A percentile compares a stretch with the other conserved stretches of the same genome.
Evolutionary conservation across 495 filamentous ascomycete species (phyloP).

Genomic region (Venustampulla echinocandica): DNA sequence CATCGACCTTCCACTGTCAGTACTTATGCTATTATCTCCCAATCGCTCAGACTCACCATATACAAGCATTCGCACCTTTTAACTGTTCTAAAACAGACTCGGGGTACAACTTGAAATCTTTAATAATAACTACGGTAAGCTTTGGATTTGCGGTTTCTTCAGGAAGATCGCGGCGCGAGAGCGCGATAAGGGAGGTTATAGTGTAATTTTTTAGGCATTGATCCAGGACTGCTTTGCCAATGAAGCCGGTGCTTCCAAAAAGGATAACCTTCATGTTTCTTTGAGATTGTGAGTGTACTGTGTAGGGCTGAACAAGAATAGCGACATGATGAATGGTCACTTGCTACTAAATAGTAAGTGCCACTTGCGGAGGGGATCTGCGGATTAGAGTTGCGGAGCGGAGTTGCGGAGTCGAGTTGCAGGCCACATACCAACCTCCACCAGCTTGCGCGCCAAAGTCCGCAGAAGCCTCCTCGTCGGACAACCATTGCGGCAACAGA

Average conservation of each 20-base stretch:
- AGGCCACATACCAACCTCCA: neutral
- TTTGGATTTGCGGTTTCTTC: conserved; percentile 23
- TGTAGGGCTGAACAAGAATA: neutral
- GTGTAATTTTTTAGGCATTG: conserved; percentile 29
- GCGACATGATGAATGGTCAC: neutral
- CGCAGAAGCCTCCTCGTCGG: neutral
- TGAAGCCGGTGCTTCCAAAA: conserved; percentile 36
- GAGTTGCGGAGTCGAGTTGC: conserved; percentile 2
- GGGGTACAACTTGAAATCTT: conserved; percentile 29
- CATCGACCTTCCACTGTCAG: conserved; percentile 9
- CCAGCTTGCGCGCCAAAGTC: neutral
- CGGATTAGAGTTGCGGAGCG: conserved; percentile 4
- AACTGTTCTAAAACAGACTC: conserved; percentile 23
- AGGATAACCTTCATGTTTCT: conserved; percentile 35
- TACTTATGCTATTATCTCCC: conserved; percentile 11
- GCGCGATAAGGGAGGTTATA: conserved; percentile 37
- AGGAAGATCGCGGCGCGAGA: conserved; percentile 30
- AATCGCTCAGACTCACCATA: conserved; percentile 27
- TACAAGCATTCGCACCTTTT: conserved; percentile 32
- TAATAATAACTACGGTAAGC: conserved; percentile 25
- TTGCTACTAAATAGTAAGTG: neutral
- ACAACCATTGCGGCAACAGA: neutral
- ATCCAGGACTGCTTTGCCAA: conserved; percentile 33
- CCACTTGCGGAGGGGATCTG: conserved; percentile 1
- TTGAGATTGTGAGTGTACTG: neutral